Conservation (phyloP, 768 basidiomycete species). For the Tulasnella sp. region DNA sequence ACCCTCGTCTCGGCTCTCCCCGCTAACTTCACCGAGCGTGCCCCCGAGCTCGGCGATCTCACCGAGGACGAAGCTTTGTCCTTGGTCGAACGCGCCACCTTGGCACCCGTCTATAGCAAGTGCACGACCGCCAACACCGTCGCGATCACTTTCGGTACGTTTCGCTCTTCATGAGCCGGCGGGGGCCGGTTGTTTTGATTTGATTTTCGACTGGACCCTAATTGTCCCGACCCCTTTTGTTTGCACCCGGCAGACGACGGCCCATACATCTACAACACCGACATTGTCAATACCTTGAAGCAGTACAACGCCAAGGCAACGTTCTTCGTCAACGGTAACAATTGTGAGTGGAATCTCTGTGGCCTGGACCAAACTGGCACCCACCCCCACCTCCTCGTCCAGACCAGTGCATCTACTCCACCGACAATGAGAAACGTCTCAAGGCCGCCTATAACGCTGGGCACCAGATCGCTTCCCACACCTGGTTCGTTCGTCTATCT, state of each 20-base stretch:
- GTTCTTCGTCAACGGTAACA: conserved; percentile 17
- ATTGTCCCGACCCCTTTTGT: background rate
- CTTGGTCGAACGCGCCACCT: background rate
- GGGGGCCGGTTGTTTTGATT: background rate
- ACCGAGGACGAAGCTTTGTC: background rate
- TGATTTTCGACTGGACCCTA: background rate
- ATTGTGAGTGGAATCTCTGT: too few species aligned
- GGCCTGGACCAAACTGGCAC: too few species aligned
- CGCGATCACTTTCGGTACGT: background rate
- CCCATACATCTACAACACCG: conserved; percentile 20
- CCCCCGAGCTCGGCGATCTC: background rate
- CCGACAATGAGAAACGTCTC: background rate
- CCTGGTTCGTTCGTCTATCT: background rate
- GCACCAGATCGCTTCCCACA: conserved; percentile 20
- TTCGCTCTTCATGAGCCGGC: background rate
- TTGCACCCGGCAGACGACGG: conserved; percentile 26
- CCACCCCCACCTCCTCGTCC: too few species aligned
- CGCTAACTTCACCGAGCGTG: background rate
- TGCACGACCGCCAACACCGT: background rate
- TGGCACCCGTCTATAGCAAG: conserved; percentile 2
- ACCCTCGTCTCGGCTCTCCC: background rate
- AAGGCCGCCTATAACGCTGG: background rate
- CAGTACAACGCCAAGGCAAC: background rate
- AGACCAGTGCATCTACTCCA: conserved; percentile 10
- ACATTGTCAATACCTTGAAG: background rate